A percentile compares a stretch with the other conserved stretches of the same genome.
phyloP scores from a whole-genome alignment of 768 basidiomycete species.

The Fomitopsis serialis region DNA sequence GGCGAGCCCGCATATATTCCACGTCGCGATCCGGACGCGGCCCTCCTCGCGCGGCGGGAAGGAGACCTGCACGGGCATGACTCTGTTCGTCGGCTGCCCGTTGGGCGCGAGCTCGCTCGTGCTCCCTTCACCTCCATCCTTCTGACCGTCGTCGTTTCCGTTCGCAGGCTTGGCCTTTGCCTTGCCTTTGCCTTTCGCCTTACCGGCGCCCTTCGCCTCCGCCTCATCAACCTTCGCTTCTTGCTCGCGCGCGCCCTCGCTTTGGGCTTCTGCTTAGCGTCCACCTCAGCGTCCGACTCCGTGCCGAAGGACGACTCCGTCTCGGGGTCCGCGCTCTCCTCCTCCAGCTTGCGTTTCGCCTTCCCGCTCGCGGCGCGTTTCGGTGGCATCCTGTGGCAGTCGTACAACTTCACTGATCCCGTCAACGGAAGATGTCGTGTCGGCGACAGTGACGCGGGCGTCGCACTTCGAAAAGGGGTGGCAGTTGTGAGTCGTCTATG shows the following conservation, averaged over 20 bases:
- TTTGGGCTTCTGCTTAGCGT: conserved; percentile 8
- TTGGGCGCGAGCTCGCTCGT: conserved; percentile 24
- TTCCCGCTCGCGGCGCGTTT: conserved; percentile 9
- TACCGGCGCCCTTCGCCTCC: neutral
- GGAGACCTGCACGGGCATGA: conserved; percentile 53
- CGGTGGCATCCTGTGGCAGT: conserved; percentile 7
- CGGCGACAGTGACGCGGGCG: neutral
- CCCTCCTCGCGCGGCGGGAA: conserved; percentile 47
- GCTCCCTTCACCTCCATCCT: neutral
- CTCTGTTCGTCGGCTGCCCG: conserved; percentile 69
- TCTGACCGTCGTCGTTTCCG: neutral
- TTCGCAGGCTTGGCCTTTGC: neutral
- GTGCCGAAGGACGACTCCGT: conserved; percentile 1
- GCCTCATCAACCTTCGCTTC: neutral
- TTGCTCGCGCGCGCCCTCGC: neutral
- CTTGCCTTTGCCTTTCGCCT: conserved; percentile 1
- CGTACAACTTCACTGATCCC: neutral
- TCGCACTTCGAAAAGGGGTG: neutral
- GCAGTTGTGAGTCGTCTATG: neutral
- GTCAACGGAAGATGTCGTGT: neutral
- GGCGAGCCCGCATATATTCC: conserved; percentile 79
- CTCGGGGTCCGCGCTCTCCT: conserved; percentile 5
- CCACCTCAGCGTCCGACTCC: neutral
- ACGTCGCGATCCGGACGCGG: conserved; percentile 54
- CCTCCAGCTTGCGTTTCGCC: conserved; percentile 11